phyloP scores from a whole-genome alignment of 352 stramenopile genomes.

The Phytophthora kernoviae region DNA sequence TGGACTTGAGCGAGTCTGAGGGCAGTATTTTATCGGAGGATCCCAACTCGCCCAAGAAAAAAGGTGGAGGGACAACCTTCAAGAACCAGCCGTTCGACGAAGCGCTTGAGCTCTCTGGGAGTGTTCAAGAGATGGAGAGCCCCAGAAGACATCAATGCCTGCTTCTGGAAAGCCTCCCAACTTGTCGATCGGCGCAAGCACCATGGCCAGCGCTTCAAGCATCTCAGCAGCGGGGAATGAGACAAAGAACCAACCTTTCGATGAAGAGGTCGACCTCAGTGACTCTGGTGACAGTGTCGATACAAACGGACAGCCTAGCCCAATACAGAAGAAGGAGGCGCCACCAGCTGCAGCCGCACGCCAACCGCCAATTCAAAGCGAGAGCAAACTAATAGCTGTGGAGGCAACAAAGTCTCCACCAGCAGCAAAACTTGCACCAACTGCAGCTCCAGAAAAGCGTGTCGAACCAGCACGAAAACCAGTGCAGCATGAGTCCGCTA shows the following conservation, averaged over 20 bases:
- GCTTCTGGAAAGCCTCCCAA: slow-evolving; percentile 21
- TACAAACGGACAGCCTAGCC: slow-evolving; percentile 75
- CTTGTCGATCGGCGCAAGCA: background rate
- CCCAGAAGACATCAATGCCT: slow-evolving; percentile 36
- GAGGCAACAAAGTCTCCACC: slow-evolving; percentile 3
- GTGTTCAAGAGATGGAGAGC: slow-evolving; percentile 77
- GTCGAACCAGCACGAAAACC: slow-evolving; percentile 51
- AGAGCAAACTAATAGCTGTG: slow-evolving; percentile 17
- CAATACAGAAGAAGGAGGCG: slow-evolving; percentile 29
- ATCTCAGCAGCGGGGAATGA: slow-evolving; percentile 35
- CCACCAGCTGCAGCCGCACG: slow-evolving; percentile 7
- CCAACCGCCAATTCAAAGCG: slow-evolving; percentile 11
- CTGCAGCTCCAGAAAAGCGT: slow-evolving; percentile 33
- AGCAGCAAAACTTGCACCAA: slow-evolving; percentile 29
- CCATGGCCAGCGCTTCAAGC: slow-evolving; percentile 7
- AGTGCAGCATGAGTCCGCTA: slow-evolving; percentile 57
- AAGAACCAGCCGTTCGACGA: slow-evolving; percentile 87
- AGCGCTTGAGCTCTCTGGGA: slow-evolving; percentile 81
- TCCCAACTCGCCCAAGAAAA: slow-evolving; percentile 69
- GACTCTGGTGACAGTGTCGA: slow-evolving; percentile 87
- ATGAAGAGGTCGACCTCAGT: slow-evolving; percentile 87
- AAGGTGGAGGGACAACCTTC: slow-evolving; percentile 28
- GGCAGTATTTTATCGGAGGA: slow-evolving; percentile 51
- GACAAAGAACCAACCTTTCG: slow-evolving; percentile 86
- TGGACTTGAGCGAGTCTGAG: slow-evolving; percentile 89